A percentile compares a stretch with the other conserved stretches of the same genome.
Conservation (phyloP, 163 green algal species). For the Coccomyxa subellipsoidea region DNA sequence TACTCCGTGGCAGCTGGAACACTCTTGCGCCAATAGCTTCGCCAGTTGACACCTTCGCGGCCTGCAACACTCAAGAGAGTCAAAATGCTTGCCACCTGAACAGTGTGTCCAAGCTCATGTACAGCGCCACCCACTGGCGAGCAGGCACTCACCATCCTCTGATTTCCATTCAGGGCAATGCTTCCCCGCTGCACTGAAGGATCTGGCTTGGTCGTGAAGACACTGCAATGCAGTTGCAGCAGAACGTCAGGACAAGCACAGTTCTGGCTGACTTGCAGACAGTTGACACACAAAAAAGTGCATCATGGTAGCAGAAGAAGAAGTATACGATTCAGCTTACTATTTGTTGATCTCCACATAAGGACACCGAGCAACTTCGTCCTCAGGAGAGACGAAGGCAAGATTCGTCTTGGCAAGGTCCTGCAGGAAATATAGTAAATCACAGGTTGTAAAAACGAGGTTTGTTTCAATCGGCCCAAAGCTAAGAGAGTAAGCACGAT, state of each 20-base stretch:
- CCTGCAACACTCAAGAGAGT: too few species aligned
- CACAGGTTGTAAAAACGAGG: too few species aligned
- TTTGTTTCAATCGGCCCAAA: too few species aligned
- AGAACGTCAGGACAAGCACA: background rate
- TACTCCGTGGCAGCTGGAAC: constrained; percentile 40
- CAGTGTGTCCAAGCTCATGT: too few species aligned
- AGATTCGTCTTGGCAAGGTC: constrained; percentile 2
- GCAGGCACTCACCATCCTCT: constrained; percentile 70
- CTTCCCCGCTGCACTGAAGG: constrained; percentile 43
- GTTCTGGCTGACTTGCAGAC: background rate
- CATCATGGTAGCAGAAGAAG: too few species aligned
- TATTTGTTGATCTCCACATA: constrained; percentile 40
- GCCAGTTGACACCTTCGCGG: constrained; percentile 58
- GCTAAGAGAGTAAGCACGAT: too few species aligned
- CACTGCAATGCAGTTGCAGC: constrained; percentile 51
- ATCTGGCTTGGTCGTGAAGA: constrained; percentile 61
- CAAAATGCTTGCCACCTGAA: too few species aligned
- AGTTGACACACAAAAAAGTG: background rate
- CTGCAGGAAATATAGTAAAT: background rate
- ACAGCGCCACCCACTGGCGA: too few species aligned
- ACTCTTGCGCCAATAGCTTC: constrained; percentile 50
- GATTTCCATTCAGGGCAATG: constrained; percentile 85
- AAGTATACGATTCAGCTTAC: too few species aligned
- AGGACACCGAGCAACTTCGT: constrained; percentile 16
- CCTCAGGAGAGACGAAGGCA: background rate